Evolutionary conservation across 2,329 filamentous ascomycete genomes (phyloP), one percentile per base, ranked within the genome.

Genomic region (Aureobasidium sp.): DNA sequence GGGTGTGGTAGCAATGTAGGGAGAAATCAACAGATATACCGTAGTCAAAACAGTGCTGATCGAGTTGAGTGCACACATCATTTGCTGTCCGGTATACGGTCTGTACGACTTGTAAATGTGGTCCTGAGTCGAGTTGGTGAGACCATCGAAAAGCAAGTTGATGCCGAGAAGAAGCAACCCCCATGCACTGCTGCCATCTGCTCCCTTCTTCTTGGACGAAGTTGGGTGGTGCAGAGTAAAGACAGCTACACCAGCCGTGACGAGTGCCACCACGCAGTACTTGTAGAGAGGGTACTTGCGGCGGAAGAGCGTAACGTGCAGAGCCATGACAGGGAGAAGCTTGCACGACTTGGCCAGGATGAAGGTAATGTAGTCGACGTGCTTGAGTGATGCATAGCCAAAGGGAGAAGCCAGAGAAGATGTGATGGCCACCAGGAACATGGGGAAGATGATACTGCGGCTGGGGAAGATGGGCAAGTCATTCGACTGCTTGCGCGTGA

Each of bases 31-130:
- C 46, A 99, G 83, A 69, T 95, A 97, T 0, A 77, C 70, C 21
- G 83, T 79, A 3, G 92, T 97, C 60, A 97, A 79, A 49, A 85
- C 70, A 3, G 91, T 93, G 67, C 84, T 87, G 74, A 97, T 88
- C 60, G 96, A 78, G 72, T 97, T 99, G 75, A 96, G 90, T 40
- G 93, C 92, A 72, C 92, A 95, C 94, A 99, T 99, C 94, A 99
- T 99, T 81, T 99, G 94, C 62, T 93, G 91, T 10, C 94, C 94
- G 2, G 85, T 84, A 72, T 94, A 96, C 15, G 87, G 85, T 65
- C 84, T 84, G 75, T 91, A 95, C 1, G 74, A 71, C 27, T 77
- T 74, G 73, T 97, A 96, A 73, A 99, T 90, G 74, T 96, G 86
- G 74, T 99, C 94, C 79, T 99, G 94, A 2, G 93, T 96, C 58